Conservation (phyloP, 768 basidiomycete species). For the Pholiota microspora region DNA sequence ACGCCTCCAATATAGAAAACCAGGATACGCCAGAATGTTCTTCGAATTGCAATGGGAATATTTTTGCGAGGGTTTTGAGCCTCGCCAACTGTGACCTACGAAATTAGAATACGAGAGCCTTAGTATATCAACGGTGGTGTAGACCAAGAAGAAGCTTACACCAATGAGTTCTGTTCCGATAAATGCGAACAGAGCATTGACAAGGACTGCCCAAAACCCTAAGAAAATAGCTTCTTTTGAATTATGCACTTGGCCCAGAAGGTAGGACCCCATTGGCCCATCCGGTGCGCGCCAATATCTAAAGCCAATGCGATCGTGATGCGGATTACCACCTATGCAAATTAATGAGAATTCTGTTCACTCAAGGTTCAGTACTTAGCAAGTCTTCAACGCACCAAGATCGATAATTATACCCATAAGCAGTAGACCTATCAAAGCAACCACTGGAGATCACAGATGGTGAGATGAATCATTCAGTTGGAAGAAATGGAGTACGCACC, state of each 20-base stretch:
- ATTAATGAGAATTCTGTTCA: conserved; percentile 29
- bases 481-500: conserved; percentile 36
- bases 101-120: neutral
- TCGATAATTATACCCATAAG: conserved; percentile 65
- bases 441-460: conserved; percentile 24
- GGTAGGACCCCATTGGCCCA: conserved; percentile 57
- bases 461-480: neutral
- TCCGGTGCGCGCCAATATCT: conserved; percentile 47
- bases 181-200: conserved; percentile 72
- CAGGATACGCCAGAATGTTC: conserved; percentile 58
- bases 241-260: conserved; percentile 46
- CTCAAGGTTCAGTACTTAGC: neutral
- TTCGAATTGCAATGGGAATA: conserved; percentile 67
- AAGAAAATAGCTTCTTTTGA: conserved; percentile 53
- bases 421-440: conserved; percentile 47
- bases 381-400: conserved; percentile 53
- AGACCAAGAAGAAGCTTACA: conserved; percentile 41
- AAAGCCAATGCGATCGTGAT: conserved; percentile 48
- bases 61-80: conserved; percentile 73
- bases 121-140: neutral
- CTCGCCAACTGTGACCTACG: conserved; percentile 46
- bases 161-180: conserved; percentile 79
- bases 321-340: conserved; percentile 43
- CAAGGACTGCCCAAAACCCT: conserved; percentile 71
- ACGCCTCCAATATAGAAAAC: conserved; percentile 69